Conservation (phyloP, 441 rosid genomes). For the Omphalea diandra region DNA sequence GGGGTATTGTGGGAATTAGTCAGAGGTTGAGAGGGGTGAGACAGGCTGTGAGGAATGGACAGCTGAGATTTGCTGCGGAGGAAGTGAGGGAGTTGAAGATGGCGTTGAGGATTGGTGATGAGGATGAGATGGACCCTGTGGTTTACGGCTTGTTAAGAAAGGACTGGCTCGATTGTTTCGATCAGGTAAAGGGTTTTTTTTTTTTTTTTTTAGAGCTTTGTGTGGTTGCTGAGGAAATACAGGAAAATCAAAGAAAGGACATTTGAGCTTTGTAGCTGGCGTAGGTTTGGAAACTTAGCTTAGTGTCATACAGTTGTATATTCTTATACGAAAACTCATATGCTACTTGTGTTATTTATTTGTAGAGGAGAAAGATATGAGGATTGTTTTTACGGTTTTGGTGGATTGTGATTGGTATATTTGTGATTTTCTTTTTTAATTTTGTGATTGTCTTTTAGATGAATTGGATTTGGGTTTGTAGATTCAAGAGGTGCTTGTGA, state of each 20-base stretch:
- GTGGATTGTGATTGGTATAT: conserved; percentile 22
- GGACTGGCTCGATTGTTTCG: conserved; percentile 82
- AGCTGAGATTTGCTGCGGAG: conserved; percentile 66
- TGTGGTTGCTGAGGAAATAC: conserved; percentile 27
- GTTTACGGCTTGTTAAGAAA: conserved; percentile 66
- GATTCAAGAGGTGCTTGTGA: conserved; percentile 87
- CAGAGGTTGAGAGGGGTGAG: conserved; percentile 63
- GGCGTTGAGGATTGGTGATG: conserved; percentile 66
- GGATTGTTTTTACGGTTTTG: conserved; percentile 10
- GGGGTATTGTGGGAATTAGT: conserved; percentile 52
- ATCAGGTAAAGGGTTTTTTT: conserved; percentile 37
- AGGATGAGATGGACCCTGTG: conserved; percentile 66
- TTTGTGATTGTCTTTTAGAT: conserved; percentile 52
- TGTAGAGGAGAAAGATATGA: not conserved
- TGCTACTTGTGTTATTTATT: not conserved
- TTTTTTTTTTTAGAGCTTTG: not conserved
- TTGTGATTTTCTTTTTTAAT: conserved; percentile 44
- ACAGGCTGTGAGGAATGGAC: conserved; percentile 56
- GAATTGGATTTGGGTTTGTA: conserved; percentile 74
- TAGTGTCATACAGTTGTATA: not conserved
- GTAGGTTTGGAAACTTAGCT: not conserved
- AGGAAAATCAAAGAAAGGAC: not conserved
- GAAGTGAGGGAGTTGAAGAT: conserved; percentile 64
- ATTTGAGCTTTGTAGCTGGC: not conserved
- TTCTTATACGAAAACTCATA: too few species aligned